These are phyloP conservation scores for Geotrichum restrictum DNA, from an alignment of 1,139 yeast genomes.

Conservation along the genomic window DNA sequence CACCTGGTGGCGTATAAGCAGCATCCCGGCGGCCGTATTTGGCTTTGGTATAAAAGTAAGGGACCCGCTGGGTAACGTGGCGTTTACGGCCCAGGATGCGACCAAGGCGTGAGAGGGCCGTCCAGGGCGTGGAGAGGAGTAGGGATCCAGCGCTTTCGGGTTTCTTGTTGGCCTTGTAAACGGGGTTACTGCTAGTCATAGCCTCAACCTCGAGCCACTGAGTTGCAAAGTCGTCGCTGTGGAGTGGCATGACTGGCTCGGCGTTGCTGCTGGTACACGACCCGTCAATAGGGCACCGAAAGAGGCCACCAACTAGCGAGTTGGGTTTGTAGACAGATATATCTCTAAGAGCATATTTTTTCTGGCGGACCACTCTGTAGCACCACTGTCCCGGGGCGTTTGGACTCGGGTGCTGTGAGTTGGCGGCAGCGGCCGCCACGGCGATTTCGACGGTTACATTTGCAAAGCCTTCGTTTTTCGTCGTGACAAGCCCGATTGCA, in stretches of 20 bases:
- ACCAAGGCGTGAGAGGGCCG: background rate
- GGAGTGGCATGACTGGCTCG: slow-evolving; percentile 53
- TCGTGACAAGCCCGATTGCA: background rate
- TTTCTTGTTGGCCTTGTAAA: slow-evolving; percentile 3
- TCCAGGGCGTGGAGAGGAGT: slow-evolving; percentile 25
- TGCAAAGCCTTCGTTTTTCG: background rate
- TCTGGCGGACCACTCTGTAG: slow-evolving; percentile 60
- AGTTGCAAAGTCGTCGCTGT: slow-evolving; percentile 53
- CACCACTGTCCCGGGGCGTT: slow-evolving; percentile 39
- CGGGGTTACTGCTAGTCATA: slow-evolving; percentile 5
- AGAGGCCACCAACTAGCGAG: slow-evolving; percentile 65
- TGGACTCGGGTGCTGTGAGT: background rate
- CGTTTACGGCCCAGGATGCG: slow-evolving; percentile 3
- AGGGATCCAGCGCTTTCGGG: background rate
- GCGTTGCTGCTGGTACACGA: slow-evolving; percentile 35
- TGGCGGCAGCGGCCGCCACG: background rate
- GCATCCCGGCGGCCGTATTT: slow-evolving; percentile 20
- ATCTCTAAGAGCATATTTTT: slow-evolving; percentile 52
- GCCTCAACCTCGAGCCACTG: slow-evolving; percentile 42
- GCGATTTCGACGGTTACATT: background rate
- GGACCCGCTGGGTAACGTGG: slow-evolving; percentile 48
- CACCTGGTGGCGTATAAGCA: slow-evolving; percentile 42
- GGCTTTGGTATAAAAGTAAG: slow-evolving; percentile 53
- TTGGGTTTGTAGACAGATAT: slow-evolving; percentile 54
- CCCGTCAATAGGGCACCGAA: slow-evolving; percentile 45